These are phyloP conservation scores for Ophiostoma australiae DNA, from an alignment of 2,329 filamentous ascomycete species.

Conservation along the genomic window DNA sequence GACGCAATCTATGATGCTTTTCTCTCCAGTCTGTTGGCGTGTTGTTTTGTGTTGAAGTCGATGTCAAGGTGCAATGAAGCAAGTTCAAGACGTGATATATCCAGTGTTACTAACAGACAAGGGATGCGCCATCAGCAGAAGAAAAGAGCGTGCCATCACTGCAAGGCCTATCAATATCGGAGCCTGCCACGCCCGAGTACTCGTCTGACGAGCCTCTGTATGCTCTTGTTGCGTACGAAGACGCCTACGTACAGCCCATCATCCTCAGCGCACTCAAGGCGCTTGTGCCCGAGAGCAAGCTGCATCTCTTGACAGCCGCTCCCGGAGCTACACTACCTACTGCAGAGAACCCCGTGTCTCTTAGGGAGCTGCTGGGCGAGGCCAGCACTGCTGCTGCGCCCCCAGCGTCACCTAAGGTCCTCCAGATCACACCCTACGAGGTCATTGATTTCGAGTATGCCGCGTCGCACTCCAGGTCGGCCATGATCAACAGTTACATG, in stretches of 20 bases:
- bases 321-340: slow-evolving; percentile 15
- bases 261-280: slow-evolving; percentile 67
- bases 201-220: slow-evolving; percentile 46
- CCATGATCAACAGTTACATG: slow-evolving; percentile 81
- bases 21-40: background rate
- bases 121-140: slow-evolving; percentile 2
- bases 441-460: slow-evolving; percentile 76
- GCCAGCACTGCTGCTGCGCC: background rate
- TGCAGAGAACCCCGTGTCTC: slow-evolving; percentile 33
- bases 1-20: slow-evolving; percentile 18
- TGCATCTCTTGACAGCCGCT: slow-evolving; percentile 40
- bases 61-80: background rate
- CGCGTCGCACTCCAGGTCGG: slow-evolving; percentile 54
- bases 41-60: background rate
- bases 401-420: slow-evolving; percentile 39
- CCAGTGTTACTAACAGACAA: slow-evolving; percentile 8
- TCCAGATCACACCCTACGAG: slow-evolving; percentile 87
- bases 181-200: background rate
- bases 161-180: slow-evolving; percentile 3
- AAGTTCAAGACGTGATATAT: background rate
- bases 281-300: slow-evolving; percentile 51
- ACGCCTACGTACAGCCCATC: slow-evolving; percentile 82
- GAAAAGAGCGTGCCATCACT: background rate
- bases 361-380: slow-evolving; percentile 37
- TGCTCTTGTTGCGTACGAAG: slow-evolving; percentile 77